Percentiles rank a stretch among this genome's conserved stretches.
Evolutionary conservation across 2,329 filamentous ascomycete genomes (phyloP).

Genomic region (Botrytis deweyae): DNA sequence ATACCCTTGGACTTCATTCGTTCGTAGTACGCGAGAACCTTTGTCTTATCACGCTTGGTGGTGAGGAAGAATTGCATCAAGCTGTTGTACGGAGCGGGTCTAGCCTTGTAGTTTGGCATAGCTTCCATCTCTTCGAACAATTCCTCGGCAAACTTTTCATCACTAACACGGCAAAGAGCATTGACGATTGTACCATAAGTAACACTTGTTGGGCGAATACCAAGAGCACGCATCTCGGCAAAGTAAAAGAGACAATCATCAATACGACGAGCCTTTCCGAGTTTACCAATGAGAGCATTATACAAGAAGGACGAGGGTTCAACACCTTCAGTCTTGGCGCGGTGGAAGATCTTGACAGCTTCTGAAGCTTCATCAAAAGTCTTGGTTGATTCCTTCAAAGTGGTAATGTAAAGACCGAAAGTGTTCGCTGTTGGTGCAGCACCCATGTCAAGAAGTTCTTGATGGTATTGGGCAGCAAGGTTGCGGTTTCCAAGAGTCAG

Average conservation of each 20-base stretch:
- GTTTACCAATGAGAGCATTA: constrained; percentile 96
- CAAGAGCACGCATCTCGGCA: constrained; percentile 89
- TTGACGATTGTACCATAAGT: constrained; percentile 99
- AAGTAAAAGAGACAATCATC: constrained; percentile 99
- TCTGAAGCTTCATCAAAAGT: constrained; percentile 97
- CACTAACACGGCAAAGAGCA: constrained; percentile 91
- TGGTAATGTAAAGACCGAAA: constrained; percentile 98
- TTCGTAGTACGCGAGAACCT: constrained; percentile 92
- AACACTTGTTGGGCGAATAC: constrained; percentile 93
- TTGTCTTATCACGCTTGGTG: constrained; percentile 91
- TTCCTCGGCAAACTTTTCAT: constrained; percentile 96
- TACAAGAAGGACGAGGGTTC: constrained; percentile 96
- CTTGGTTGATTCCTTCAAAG: constrained; percentile 93
- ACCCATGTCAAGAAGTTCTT: constrained; percentile 87
- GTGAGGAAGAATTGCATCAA: constrained; percentile 99
- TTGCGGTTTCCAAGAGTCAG: constrained; percentile 78
- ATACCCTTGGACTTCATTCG: constrained; percentile 89
- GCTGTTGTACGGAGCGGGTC: constrained; percentile 96
- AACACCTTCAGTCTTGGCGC: constrained; percentile 88
- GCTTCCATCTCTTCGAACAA: constrained; percentile 99
- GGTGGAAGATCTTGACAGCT: constrained; percentile 95
- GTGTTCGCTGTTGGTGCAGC: constrained; percentile 94
- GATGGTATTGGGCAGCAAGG: constrained; percentile 82
- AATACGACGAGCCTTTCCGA: constrained; percentile 95
- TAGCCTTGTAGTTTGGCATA: constrained; percentile 98